Evolutionary conservation across 495 filamentous ascomycete species (phyloP), one percentile per base, ranked within the genome.

Genomic region (Cetradonia linearis): DNA sequence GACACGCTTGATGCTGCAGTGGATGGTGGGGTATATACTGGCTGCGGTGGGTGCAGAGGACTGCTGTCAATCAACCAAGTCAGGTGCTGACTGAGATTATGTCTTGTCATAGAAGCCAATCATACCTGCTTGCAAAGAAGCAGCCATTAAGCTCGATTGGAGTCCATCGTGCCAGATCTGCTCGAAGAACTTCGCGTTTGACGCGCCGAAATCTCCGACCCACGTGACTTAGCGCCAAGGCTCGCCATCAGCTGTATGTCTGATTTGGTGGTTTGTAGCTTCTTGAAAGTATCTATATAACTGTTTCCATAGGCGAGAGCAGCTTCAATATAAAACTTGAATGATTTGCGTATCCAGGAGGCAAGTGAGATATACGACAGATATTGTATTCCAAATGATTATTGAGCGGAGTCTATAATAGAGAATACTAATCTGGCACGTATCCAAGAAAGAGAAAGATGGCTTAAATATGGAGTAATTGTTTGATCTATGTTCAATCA

Each of bases 41-140:
- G 46, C 25, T 30, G 55, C 2, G 47, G 59, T 27, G 65, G 62
- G 10, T 55, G 36, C 7, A 48, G 38, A 25, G 56, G 33, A 10
- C 9, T 28, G 25, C 25, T 47, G 23, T 28, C 67, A 58, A 80
- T 61, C 47, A 81, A 74, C 77, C 78, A 80, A 72, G 73, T 71
- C 44, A 81, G 71, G 66, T 81, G 76, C 62, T 66, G 56, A 28
- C 68, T 65, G 48, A 81, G 65, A 66, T 81, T 81, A 67, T 76
- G 72, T 66, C 69, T 78, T 69, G 78, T 80, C 78, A 81, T 81
- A 72, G 71, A 67, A 74, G 55, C 65, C 66, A 42, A 31, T 63
- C 63, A 69, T 67, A 34, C 40, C 57, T 60, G 36, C 59, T 44
- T 54, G 31, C 46, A 36, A 42, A 18, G 25, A 58, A 65, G 61